Evolutionary conservation across 495 filamentous ascomycete species (phyloP), one percentile per base, ranked within the genome.

Genomic region (Xylaria grammica): DNA sequence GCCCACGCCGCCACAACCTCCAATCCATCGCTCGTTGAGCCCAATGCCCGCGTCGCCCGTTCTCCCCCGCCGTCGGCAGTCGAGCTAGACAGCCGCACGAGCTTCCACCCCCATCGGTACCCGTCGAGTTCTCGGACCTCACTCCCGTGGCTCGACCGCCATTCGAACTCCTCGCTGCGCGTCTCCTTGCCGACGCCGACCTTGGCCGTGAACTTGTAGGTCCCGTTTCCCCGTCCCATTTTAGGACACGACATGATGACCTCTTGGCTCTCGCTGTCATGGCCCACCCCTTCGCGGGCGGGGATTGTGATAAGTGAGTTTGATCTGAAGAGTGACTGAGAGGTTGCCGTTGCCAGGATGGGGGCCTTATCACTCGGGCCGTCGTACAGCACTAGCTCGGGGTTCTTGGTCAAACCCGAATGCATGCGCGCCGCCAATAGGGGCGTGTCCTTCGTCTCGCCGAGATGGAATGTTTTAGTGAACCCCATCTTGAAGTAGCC

Each of bases 81-180:
- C 29, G 29, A 20, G 34, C 65, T 59, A 13, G 49, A 52, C 1
- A 72, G 29, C 9, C 70, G 70, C 32, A 73, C 70, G 11, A 74
- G 65, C 64, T 74, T 74, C 66, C 66, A 71, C 4, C 72, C 72
- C 34, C 45, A 52, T 45, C 54, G 36, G 9, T 38, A 46, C 15
- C 59, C 62, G 62, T 66, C 60, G 7, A 74, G 57, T 40, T 60
- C 60, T 62, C 30, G 44, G 10, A 75, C 63, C 49, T 73, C 72
- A 3, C 32, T 45, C 27, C 70, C 71, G n/a, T 62, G 32, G 42
- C 66, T 75, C 29, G 48, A 57, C n/a, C 72, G 65, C 72, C 72
- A 75, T 51, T 75, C 66, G 51, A 75, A 75, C 32, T 65, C 24
- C 55, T 75, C 72, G 13, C 22, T 36, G 15, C 65, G 65, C 46